Evolutionary conservation across 2,329 filamentous ascomycete species (phyloP), one percentile per base, ranked within the genome.

Genomic region (Aspergillus jensenii): DNA sequence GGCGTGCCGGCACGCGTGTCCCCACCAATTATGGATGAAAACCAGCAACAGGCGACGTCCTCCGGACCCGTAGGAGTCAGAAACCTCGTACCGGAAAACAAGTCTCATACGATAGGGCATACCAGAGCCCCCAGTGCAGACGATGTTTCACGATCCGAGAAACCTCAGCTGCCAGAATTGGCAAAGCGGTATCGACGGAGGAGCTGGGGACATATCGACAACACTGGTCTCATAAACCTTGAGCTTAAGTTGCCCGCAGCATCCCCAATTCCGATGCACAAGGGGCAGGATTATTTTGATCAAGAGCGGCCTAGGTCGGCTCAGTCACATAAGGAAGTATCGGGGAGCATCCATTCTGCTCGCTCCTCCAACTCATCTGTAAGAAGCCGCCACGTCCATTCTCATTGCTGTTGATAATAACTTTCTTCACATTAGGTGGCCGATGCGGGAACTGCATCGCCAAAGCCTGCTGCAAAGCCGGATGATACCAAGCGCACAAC

Each of bases 181-280:
- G 84, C 87, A 9, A 91, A 89, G 75, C 84, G 90, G 69, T 89
- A 92, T 75, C 84, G 92, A 66, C 86, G 92, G 70, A 87, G 92
- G 64, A 97, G 92, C 76, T 84, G 96, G 78, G 90, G 90, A 64
- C 88, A 86, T 56, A 77, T 88, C 59, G 81, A 83, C 64, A 75
- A 74, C 44, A 69, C 73, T 52, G 70, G 73, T 58, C 67, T 78
- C 56, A 70, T 71, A 31, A 72, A 70, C 52, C 59, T 74, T 39
- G 70, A 69, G 59, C 71, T 69, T 54, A 68, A 68, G 62, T 61
- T 67, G 59, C 74, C 73, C 2, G 65, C 70, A 9, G 71, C 74
- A 21, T 64, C 67, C 3, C 59, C 70, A 62, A 55, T 72, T 60
- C 64, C 66, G 6, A 64, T 69, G 46, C 66, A 74, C 14, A 68